Evolutionary conservation across 2,329 filamentous ascomycete species (phyloP), one percentile per base, ranked within the genome.

Genomic region (Amauroascus niger): DNA sequence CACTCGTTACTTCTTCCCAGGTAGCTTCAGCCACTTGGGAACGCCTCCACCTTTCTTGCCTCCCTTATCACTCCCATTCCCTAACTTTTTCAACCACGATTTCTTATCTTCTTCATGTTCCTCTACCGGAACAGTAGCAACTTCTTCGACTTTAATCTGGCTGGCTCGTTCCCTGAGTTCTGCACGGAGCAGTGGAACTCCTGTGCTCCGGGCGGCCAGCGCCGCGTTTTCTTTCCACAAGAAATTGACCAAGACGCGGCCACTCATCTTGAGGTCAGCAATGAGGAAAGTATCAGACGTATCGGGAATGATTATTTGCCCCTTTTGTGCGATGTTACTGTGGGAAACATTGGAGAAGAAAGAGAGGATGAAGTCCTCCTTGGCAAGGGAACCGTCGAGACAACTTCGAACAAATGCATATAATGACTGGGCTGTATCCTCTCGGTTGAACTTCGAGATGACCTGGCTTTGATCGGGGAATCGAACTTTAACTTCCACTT

Each of bases 401-500:
- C 91, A 81, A 41, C 75, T 75, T 50, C 82, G 76, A 16, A 95
- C 87, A 59, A 86, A 88, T 13, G 76, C 73, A 69, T 97, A 88
- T 1, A 98, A 74, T 49, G 80, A 78, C 2, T 78, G 75, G 1
- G 84, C 86, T 0, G 86, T 88, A 51, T 90, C 84, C 1, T 74
- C 67, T 18, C 81, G 80, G 1, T 76, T 78, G 60, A 94, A 82
- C n/a, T 76, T 78, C 71, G 84, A 84, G 49, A 88, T 81, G 30
- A 89, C 81, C 51, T 84, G 82, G 54, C 83, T 86, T 61, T 90
- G 87, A 65, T 97, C 90, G 0, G 91, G 91, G 61, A 96, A 90
- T 24, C 90, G 85, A 47, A 96, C 79, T 59, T 87, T 88, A 58
- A 97, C 77, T 26, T 81, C 78, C 30, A 95, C 79, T 30, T 80